Base-by-base conservation (phyloP, 345 rosid species). In the Pugionium dolabratum region DNA sequence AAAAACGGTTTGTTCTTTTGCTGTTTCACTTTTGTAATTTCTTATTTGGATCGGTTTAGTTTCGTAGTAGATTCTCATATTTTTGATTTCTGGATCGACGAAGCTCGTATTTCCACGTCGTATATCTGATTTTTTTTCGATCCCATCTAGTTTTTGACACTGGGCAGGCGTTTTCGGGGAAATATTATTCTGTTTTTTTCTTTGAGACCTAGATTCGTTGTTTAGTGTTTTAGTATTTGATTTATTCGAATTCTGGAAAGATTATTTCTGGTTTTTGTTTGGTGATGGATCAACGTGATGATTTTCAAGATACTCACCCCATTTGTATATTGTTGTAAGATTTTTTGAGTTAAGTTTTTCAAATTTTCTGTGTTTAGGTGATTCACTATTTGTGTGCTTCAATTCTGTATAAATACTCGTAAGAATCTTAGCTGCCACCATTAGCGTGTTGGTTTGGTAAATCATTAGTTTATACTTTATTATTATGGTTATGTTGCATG, bases 401-500 rank as follows among this genome's bases (percentile, higher is more conserved):
- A 18, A 18, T 18, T 18, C 18, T 18, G 18, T 18, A 18, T 18
- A 18, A 18, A 18, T 18, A 18, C 18, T 18, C 18, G 18, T 18
- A 18, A 18, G 18, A 18, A 18, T 18, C 18, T 37, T 37, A 37
- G 5, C 7, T 37, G 4, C 7, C 41, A 37, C 8, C 41, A 37
- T 37, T 37, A 37, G 41, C 55, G 56, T 65, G 56, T 36, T 43
- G 43, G 43, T 57, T 58, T 50, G 41, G 26, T 46, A 3, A 43
- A 66, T 45, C 39, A 51, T 59, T 73, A 66, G 36, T 66, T 40
- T 37, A 64, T 72, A 72, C 61, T 57, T 57, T 2, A 34, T 34
- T 6, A 51, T 34, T 58, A 51, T 58, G 3, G 61, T 54, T 65
- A 57, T 58, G 76, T 65, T 72, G 43, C 77, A 7, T 48, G 33